Evolutionary conservation across 371 early-diverging fungal genomes (phyloP).

Genomic region (Apophysomyces ossiformis): DNA sequence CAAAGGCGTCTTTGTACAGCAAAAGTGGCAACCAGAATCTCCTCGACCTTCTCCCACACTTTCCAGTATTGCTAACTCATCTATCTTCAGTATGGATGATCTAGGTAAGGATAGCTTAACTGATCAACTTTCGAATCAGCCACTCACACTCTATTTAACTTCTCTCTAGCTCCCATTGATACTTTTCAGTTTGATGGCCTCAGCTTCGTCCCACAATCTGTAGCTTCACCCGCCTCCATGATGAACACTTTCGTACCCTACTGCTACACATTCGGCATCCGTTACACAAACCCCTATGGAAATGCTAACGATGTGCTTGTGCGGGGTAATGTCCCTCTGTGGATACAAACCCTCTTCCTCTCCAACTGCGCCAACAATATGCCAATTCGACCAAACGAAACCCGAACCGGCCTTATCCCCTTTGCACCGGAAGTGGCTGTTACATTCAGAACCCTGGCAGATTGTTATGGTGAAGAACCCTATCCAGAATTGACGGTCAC

Average conservation of each 20-base stretch:
- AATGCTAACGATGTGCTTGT: slow-evolving; percentile 41
- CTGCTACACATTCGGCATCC: slow-evolving; percentile 53
- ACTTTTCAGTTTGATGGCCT: slow-evolving; percentile 24
- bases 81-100: slow-evolving; percentile 10
- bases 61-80: slow-evolving; percentile 25
- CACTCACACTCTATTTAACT: neutral
- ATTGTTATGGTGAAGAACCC: slow-evolving; percentile 7
- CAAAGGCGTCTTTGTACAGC: slow-evolving; percentile 48
- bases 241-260: slow-evolving; percentile 44
- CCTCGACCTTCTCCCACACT: slow-evolving; percentile 29
- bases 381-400: slow-evolving; percentile 33
- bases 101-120: slow-evolving; percentile 12
- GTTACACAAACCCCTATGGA: slow-evolving; percentile 46
- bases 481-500: slow-evolving; percentile 36
- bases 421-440: slow-evolving; percentile 51
- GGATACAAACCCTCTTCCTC: slow-evolving; percentile 49
- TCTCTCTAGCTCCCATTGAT: slow-evolving; percentile 29
- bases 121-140: neutral
- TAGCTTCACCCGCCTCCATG: neutral
- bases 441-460: slow-evolving; percentile 28
- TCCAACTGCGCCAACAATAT: slow-evolving; percentile 31
- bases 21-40: slow-evolving; percentile 35
- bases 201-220: neutral
- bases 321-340: slow-evolving; percentile 45
- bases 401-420: slow-evolving; percentile 36